These are phyloP conservation scores for Fusarium goolgardi DNA, from an alignment of 2,329 filamentous ascomycete species.

Conservation along the genomic window DNA sequence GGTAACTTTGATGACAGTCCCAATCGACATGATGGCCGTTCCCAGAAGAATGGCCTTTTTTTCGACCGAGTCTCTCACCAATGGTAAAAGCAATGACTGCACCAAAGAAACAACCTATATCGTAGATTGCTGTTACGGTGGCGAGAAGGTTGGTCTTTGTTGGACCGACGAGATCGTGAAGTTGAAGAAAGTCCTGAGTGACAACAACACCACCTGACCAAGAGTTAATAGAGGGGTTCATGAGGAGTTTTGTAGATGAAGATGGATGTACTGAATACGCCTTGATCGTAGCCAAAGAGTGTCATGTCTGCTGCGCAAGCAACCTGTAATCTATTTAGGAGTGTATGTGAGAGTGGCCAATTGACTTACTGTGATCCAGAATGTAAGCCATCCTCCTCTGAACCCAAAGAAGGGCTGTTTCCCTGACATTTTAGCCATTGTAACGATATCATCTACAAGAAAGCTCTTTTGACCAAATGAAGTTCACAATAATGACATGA, in stretches of 20 bases:
- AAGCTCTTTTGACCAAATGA: fast-evolving
- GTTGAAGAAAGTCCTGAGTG: conserved; percentile 21
- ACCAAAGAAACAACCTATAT: conserved; percentile 28
- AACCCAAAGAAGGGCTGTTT: conserved; percentile 22
- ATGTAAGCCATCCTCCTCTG: conserved; percentile 32
- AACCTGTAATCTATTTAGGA: background rate
- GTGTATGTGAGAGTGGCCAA: too few species aligned
- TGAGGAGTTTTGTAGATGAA: background rate
- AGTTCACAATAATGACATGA: too few species aligned
- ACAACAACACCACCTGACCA: conserved; percentile 25
- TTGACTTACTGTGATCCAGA: conserved; percentile 27
- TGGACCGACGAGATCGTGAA: conserved; percentile 28
- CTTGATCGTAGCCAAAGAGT: conserved; percentile 27
- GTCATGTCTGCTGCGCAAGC: conserved; percentile 31
- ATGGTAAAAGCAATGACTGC: conserved; percentile 24
- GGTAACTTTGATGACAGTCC: conserved; percentile 20
- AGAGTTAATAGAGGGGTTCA: background rate
- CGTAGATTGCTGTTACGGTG: conserved; percentile 33
- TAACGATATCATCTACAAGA: too few species aligned
- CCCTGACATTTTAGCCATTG: background rate
- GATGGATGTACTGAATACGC: conserved; percentile 12
- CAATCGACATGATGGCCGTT: conserved; percentile 25
- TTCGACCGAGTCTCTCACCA: conserved; percentile 21
- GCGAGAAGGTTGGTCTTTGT: conserved; percentile 26
- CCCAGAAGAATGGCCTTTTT: conserved; percentile 27